A percentile compares a stretch with the other conserved stretches of the same genome.
phyloP scores from a whole-genome alignment of 2,329 filamentous ascomycete species.

The Pseudogymnoascus sp. region DNA sequence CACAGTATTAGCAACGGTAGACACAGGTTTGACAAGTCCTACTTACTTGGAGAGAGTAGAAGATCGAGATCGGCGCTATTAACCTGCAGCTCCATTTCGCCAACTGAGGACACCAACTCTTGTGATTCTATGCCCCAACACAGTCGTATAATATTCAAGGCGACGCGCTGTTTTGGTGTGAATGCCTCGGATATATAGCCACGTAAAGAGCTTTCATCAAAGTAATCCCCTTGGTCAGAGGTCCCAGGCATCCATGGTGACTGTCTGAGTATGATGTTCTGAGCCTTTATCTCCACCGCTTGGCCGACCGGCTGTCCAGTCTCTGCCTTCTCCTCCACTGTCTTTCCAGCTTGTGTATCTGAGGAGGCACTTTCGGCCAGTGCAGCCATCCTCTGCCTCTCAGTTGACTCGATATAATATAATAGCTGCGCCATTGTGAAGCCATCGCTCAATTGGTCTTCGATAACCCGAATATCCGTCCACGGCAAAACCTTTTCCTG shows the following conservation, averaged over 20 bases:
- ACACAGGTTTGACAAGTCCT: not conserved
- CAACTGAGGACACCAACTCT: slow-evolving; percentile 24
- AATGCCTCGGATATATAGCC: slow-evolving; percentile 25
- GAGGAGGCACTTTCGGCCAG: not conserved
- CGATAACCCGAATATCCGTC: slow-evolving; percentile 23
- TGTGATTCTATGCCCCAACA: slow-evolving; percentile 27
- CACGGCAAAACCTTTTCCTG: slow-evolving; percentile 17
- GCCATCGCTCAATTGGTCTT: slow-evolving; percentile 20
- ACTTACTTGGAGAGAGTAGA: slow-evolving; percentile 22
- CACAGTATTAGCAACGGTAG: not conserved
- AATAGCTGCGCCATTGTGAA: slow-evolving; percentile 26
- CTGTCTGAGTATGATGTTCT: slow-evolving; percentile 14
- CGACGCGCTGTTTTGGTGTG: slow-evolving; percentile 24
- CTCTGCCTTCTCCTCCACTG: not conserved
- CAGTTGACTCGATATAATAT: slow-evolving; percentile 19
- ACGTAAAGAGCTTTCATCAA: slow-evolving; percentile 20
- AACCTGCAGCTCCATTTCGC: slow-evolving; percentile 26
- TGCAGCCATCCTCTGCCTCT: not conserved
- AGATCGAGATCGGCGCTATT: slow-evolving; percentile 21
- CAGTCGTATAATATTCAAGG: slow-evolving; percentile 22
- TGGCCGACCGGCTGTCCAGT: not conserved
- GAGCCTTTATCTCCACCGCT: not conserved
- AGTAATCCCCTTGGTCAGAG: slow-evolving; percentile 17
- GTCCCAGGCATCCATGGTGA: slow-evolving; percentile 25
- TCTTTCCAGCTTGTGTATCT: not conserved